Evolutionary conservation across 2,329 filamentous ascomycete species (phyloP).

Genomic region (Cladosporium cucumerinum): DNA sequence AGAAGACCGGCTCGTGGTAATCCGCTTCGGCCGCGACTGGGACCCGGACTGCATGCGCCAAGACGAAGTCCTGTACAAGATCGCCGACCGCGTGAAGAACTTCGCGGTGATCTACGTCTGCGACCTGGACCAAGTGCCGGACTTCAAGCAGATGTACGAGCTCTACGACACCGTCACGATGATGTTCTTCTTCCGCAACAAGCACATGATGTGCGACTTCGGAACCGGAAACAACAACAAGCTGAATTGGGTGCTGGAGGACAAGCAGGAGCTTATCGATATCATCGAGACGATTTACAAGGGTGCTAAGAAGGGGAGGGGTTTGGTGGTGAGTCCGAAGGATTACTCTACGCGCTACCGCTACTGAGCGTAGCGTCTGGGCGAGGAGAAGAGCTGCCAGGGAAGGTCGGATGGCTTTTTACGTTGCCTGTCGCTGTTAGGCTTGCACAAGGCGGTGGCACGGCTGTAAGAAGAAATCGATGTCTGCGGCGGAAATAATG

Average conservation of each 20-base stretch:
- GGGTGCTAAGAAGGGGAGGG: conserved; percentile 95
- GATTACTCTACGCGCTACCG: conserved; percentile 70
- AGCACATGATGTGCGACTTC: conserved; percentile 98
- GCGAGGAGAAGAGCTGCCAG: neutral
- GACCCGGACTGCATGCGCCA: conserved; percentile 78
- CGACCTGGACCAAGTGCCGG: conserved; percentile 84
- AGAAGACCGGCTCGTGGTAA: conserved; percentile 88
- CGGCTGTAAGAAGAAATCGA: neutral
- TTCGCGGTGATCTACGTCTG: conserved; percentile 91
- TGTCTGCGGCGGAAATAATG: neutral
- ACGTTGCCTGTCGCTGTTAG: neutral
- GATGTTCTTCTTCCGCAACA: conserved; percentile 98
- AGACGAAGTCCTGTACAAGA: conserved; percentile 92
- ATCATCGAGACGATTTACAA: conserved; percentile 98
- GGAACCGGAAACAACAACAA: conserved; percentile 99
- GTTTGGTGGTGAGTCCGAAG: conserved; percentile 95
- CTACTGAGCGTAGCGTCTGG: conserved; percentile 51
- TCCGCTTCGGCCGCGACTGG: conserved; percentile 86
- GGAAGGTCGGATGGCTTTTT: neutral
- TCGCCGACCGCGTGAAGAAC: conserved; percentile 90
- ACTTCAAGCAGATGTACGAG: conserved; percentile 95
- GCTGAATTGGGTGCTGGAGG: conserved; percentile 91
- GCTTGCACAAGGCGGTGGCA: neutral
- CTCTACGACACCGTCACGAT: conserved; percentile 81
- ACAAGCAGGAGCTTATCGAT: conserved; percentile 98